A percentile compares a stretch with the other conserved stretches of the same genome.
phyloP scores from a whole-genome alignment of 2,329 filamentous ascomycete species.

The Paecilomyces sp. region DNA sequence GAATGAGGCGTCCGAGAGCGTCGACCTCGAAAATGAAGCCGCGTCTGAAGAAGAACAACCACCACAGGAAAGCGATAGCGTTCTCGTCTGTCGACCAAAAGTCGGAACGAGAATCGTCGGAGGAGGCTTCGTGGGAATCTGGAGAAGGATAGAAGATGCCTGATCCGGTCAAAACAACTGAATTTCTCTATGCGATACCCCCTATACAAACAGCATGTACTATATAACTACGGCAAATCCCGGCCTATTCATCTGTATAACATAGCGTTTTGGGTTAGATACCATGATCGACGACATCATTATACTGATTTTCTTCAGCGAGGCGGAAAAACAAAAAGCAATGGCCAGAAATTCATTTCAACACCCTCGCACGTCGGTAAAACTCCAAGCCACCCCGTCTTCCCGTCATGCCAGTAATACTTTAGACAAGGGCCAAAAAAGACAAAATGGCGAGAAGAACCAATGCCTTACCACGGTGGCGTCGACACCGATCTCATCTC shows the following conservation, averaged over 20 bases:
- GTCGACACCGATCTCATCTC: neutral
- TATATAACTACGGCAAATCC: neutral
- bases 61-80: constrained; percentile 17
- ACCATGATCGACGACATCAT: neutral
- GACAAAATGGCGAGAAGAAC: neutral
- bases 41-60: constrained; percentile 5
- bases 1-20: constrained; percentile 6
- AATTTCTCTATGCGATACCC: constrained; percentile 2
- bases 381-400: neutral
- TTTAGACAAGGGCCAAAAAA: neutral
- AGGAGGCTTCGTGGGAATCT: constrained; percentile 47
- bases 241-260: neutral
- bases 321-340: neutral
- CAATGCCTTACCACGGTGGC: too few species aligned
- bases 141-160: constrained; percentile 34
- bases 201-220: neutral
- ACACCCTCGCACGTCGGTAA: too few species aligned
- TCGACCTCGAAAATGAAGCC: constrained; percentile 4
- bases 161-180: neutral
- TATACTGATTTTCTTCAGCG: neutral
- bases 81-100: constrained; percentile 48
- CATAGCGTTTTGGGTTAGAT: neutral
- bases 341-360: too few species aligned
- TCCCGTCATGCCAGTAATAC: neutral
- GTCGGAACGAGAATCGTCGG: constrained; percentile 41